Evolutionary conservation across 345 rosid genomes (phyloP), one percentile per base, ranked within the genome.

Genomic region (Hypericum perforatum): DNA sequence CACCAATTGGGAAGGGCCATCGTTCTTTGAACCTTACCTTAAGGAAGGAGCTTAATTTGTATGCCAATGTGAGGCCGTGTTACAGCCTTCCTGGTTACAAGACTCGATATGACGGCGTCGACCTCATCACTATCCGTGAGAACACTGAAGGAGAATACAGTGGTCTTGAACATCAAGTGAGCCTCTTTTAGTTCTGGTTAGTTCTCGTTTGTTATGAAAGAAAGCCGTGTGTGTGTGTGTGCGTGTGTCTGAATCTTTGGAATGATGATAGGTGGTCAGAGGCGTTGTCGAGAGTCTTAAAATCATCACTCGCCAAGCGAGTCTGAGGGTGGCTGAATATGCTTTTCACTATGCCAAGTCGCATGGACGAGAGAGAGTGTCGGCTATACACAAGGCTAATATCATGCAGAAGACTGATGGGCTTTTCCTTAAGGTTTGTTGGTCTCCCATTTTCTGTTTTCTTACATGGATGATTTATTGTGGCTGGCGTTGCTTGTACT

Each of bases 371-470:
- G 84, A 86, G 71, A 78, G 99, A 71, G 97, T 94, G 41, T 94
- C 99, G 38, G 97, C 95, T 0, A 86, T 94, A 47, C 99, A 94
- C 68, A 94, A 94, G 68, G 99, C 97, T 51, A 94, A 89, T 61
- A 90, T 94, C 58, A 94, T 94, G 99, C 97, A 89, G 83, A 94
- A 84, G 74, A 94, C 99, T 41, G 99, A 94, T 58, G 99, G 99
- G 62, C 92, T 94, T 63, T 94, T 94, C 49, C 97, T 94, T 22
- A 22, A 22, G 32, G 32, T 22, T 22, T 22, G 32, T 22, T 22
- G 4, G 4, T 22, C 32, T 22, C 4, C 4, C 4, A 4, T 22
- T 22, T 22, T 22, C 32, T 22, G 32, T 22, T 22, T 22, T 22
- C 4, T 22, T 22, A 1, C 32, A 22, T 1, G 32, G 4, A 1